phyloP scores from a whole-genome alignment of 805 yeast genomes.

The Metahyphopichia silvanorum region DNA sequence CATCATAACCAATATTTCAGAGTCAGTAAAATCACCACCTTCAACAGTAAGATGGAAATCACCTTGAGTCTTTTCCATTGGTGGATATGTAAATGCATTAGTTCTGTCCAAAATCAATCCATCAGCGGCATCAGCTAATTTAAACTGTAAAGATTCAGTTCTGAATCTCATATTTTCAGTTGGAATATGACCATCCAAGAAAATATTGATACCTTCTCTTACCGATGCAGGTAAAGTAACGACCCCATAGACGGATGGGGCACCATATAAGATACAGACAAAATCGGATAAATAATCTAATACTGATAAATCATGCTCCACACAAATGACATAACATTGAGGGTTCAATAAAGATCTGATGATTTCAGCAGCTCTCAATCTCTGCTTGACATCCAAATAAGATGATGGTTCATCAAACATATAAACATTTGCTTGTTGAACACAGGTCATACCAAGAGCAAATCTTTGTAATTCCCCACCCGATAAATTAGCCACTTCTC shows the following conservation, averaged over 20 bases:
- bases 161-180: conserved; percentile 97
- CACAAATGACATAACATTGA: conserved; percentile 86
- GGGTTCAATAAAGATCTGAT: conserved; percentile 81
- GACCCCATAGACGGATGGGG: conserved; percentile 98
- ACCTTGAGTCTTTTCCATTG: conserved; percentile 90
- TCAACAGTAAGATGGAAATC: conserved; percentile 85
- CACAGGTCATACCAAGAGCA: conserved; percentile 96
- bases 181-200: conserved; percentile 96
- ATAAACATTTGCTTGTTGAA: conserved; percentile 91
- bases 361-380: conserved; percentile 94
- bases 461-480: conserved; percentile 99
- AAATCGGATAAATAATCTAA: conserved; percentile 95
- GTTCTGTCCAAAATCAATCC: conserved; percentile 72
- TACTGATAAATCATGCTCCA: conserved; percentile 98
- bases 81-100: conserved; percentile 72
- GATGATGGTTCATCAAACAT: conserved; percentile 99
- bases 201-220: conserved; percentile 98
- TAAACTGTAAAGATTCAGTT: conserved; percentile 91
- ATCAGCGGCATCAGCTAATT: conserved; percentile 87
- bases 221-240: conserved; percentile 96
- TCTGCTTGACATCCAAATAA: conserved; percentile 96
- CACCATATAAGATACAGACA: conserved; percentile 95
- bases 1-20: conserved; percentile 98
- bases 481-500: conserved; percentile 87
- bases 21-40: conserved; percentile 88